Evolutionary conservation across 164 flowering plant genomes (phyloP), one percentile per base, ranked within the genome.

Genomic region (Piper betle): DNA sequence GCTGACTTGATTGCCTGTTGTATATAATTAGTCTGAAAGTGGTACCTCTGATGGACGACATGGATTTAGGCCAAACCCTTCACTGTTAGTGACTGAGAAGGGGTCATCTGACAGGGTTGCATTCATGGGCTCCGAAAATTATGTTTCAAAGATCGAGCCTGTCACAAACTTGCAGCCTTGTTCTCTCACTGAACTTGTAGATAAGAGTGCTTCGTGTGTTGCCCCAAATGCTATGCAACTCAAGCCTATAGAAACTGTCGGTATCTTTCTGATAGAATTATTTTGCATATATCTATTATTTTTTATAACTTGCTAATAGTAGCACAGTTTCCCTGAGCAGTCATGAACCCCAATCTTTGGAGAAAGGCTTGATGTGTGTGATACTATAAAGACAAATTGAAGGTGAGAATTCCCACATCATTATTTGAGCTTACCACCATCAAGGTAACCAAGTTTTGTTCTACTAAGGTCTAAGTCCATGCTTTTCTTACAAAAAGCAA

Each of bases 221-320:
- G 75, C 66, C 68, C 76, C 78, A 46, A 74, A 82, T 39, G 83
- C 77, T 6, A 53, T 71, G 41, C 68, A 65, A 60, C 65, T n/a
- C 7, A 66, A 62, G 55, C 71, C 65, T 52, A 57, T 46, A 53
- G 73, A 73, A 70, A 60, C 58, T 81, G 87, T 79, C 40, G 57
- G 77, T 71, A 46, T 10, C 12, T 15, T 46, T 46, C 12, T 46
- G 11, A 46, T 6, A 10, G 11, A 46, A 5, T 6, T 46, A 46
- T 25, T 25, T 25, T 46, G 50, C 50, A 46, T 46, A 2, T 46
- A 10, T 46, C 11, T 46, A 10, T 15, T 46, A 10, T 10, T 46
- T 46, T 42, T 8, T 46, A 46, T 10, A 46, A 10, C 50, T 46
- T 46, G 3, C 50, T 46, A 15, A 46, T 10, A 46, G 3, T 46